Percentiles rank a stretch among this genome's conserved stretches.
Conservation (phyloP, 1,284 basidiomycete species). For the Cryptococcus deneoformans region DNA sequence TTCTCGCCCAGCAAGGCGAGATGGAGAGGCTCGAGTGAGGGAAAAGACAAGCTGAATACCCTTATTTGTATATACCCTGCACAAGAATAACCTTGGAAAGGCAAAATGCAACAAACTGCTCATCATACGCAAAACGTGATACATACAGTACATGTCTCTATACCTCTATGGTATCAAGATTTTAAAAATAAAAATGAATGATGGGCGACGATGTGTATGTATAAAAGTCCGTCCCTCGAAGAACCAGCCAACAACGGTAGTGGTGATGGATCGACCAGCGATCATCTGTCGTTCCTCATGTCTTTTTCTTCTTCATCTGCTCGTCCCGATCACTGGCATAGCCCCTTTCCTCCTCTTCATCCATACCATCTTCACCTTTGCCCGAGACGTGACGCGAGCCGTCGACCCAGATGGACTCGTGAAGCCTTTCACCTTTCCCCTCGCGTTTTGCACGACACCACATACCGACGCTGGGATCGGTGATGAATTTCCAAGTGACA, state of each 20-base stretch:
- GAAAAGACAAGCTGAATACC: neutral
- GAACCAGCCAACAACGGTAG: neutral
- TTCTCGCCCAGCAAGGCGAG: neutral
- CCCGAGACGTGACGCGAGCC: neutral
- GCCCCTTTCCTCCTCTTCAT: constrained; percentile 33
- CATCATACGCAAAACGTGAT: neutral
- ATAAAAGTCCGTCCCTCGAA: neutral
- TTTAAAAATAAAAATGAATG: neutral
- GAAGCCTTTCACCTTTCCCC: constrained; percentile 36
- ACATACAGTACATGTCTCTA: neutral
- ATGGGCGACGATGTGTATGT: neutral
- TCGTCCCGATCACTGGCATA: constrained; percentile 31
- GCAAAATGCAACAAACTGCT: neutral
- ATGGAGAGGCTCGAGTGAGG: neutral
- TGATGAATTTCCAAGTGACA: constrained; percentile 91
- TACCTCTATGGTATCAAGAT: neutral
- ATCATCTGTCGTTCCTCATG: neutral
- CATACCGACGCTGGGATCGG: constrained; percentile 76
- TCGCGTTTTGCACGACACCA: constrained; percentile 54
- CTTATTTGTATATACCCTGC: neutral
- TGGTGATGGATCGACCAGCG: neutral
- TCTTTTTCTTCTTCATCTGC: neutral
- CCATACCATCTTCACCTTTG: constrained; percentile 4
- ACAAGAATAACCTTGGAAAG: neutral
- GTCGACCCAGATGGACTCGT: constrained; percentile 36